A percentile compares a stretch with the other conserved stretches of the same genome.
Conservation (phyloP, 2,329 filamentous ascomycete genomes). For the Calonectria ilicicola region DNA sequence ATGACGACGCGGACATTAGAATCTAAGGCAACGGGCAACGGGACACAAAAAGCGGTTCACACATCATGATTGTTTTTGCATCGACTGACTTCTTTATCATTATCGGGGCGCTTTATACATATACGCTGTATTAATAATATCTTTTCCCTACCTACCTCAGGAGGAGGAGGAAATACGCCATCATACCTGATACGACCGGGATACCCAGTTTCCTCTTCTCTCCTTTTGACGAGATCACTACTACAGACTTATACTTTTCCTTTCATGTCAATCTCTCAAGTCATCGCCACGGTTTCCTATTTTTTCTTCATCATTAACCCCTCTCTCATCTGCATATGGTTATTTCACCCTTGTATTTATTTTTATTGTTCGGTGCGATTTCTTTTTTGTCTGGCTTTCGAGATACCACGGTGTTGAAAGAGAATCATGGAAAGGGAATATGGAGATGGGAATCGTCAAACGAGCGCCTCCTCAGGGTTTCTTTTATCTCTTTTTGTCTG, state of each 20-base stretch:
- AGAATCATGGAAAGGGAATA: conserved; percentile 9
- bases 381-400: conserved; percentile 36
- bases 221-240: conserved; percentile 35
- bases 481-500: conserved; percentile 10
- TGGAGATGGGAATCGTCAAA: conserved; percentile 13
- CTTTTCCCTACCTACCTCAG: conserved; percentile 22
- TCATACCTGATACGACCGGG: conserved; percentile 37
- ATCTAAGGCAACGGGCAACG: conserved; percentile 31
- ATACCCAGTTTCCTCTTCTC: conserved; percentile 37
- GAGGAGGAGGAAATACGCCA: conserved; percentile 26
- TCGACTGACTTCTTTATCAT: conserved; percentile 25
- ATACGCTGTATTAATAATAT: conserved; percentile 41
- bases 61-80: conserved; percentile 31
- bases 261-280: conserved; percentile 20
- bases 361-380: conserved; percentile 7
- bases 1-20: conserved; percentile 44
- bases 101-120: conserved; percentile 24
- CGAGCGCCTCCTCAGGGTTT: conserved; percentile 2
- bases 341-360: conserved; percentile 5
- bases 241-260: conserved; percentile 16
- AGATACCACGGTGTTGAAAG: conserved; percentile 43
- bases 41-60: conserved; percentile 22
- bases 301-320: conserved; percentile 19
- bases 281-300: conserved; percentile 15
- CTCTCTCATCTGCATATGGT: conserved; percentile 1